Evolutionary conservation across 257 asterid genomes (phyloP).

Genomic region (Echites panduratus): DNA sequence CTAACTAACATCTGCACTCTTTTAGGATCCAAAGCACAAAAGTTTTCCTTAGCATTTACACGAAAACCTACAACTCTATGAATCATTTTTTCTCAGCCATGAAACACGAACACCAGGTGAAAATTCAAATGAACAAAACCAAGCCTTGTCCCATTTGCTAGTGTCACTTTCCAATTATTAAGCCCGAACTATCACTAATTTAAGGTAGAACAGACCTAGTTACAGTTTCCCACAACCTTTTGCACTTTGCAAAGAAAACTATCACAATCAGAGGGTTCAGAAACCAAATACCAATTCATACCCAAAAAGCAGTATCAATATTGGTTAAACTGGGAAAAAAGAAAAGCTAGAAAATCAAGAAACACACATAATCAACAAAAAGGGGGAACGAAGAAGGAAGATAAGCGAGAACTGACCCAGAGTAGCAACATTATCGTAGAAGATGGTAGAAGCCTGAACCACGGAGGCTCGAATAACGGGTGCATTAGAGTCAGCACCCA

Average conservation of each 20-base stretch:
- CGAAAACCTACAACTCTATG: not conserved
- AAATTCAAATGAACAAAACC: not conserved
- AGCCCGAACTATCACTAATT: no score
- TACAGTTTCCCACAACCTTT: no score
- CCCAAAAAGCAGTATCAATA: not conserved
- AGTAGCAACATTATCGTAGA: conserved; percentile 92
- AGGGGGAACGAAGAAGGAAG: not conserved
- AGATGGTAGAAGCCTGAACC: conserved; percentile 92
- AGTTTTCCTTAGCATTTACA: not conserved
- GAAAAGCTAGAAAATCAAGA: not conserved
- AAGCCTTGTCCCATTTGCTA: not conserved
- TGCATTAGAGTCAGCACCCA: conserved; percentile 67
- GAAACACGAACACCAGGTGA: not conserved
- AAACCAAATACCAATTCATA: not conserved
- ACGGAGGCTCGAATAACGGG: conserved; percentile 75
- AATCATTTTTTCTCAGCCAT: not conserved
- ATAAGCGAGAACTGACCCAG: conserved; percentile 42
- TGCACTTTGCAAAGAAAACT: not conserved
- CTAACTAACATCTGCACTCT: not conserved
- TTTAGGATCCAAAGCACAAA: not conserved
- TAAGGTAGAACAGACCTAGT: not conserved
- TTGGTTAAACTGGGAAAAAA: not conserved
- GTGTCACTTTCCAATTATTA: not conserved
- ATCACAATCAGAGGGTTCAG: not conserved
- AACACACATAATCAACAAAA: not conserved